phyloP scores from a whole-genome alignment of 805 yeast species.

The Kluyveromyces starmeri region DNA sequence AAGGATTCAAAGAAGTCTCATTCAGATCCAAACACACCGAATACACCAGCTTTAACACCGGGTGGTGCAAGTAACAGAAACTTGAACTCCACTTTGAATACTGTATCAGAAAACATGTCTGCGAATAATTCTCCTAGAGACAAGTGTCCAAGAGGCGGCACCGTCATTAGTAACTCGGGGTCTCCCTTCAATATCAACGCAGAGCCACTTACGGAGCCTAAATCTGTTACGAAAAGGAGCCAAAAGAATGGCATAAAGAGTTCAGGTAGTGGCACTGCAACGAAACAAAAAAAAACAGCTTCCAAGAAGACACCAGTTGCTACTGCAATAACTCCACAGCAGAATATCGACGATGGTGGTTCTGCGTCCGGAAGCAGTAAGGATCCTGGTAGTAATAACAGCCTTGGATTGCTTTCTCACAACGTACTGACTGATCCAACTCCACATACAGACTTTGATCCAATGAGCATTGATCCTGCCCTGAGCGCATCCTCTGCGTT shows the following conservation, averaged over 20 bases:
- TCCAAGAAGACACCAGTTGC: neutral
- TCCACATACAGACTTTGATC: constrained; percentile 11
- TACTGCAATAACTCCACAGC: constrained; percentile 1
- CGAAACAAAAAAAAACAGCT: neutral
- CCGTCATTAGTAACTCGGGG: neutral
- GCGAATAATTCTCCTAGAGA: constrained; percentile 2
- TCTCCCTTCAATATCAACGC: constrained; percentile 3
- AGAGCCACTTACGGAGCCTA: neutral
- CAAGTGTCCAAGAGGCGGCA: neutral
- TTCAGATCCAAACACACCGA: constrained; percentile 29
- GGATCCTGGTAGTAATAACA: constrained; percentile 7
- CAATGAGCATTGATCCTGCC: constrained; percentile 9
- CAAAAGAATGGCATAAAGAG: neutral
- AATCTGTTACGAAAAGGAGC: neutral
- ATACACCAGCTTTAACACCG: constrained; percentile 10
- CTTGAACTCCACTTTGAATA: neutral
- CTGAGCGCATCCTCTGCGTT: constrained; percentile 7
- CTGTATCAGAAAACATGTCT: neutral
- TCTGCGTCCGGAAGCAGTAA: constrained; percentile 9
- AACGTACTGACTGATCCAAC: constrained; percentile 10
- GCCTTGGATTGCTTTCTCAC: constrained; percentile 5
- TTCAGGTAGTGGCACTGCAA: neutral
- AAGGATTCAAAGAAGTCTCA: constrained; percentile 3
- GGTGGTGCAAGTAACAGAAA: constrained; percentile 1
- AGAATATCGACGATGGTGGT: neutral